Evolutionary conservation across 2,329 filamentous ascomycete genomes (phyloP).

Genomic region (Lasiodiplodia citricola): DNA sequence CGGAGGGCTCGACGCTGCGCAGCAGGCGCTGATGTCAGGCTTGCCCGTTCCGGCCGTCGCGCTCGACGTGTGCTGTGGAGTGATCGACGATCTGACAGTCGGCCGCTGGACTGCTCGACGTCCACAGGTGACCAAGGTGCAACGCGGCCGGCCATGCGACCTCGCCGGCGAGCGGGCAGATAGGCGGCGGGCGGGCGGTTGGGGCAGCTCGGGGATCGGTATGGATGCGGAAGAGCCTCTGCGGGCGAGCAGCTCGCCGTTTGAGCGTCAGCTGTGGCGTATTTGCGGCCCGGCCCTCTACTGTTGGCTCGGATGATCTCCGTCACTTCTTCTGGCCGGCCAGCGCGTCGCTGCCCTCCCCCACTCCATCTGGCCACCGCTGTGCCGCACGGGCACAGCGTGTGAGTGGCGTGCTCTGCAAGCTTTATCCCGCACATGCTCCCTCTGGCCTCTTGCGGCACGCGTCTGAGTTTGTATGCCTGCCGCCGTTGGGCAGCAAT

Average conservation of each 20-base stretch:
- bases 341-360: background rate
- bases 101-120: background rate
- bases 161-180: background rate
- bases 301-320: conserved; percentile 19
- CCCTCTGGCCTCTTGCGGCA: conserved; percentile 24
- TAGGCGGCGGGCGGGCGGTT: background rate
- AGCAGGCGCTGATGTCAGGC: conserved; percentile 13
- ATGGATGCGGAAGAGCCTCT: conserved; percentile 21
- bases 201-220: conserved; percentile 19
- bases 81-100: conserved; percentile 19
- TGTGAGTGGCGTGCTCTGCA: conserved; percentile 23
- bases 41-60: background rate
- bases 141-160: conserved; percentile 17
- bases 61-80: background rate
- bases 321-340: conserved; percentile 8
- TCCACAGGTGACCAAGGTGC: conserved; percentile 17
- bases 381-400: conserved; percentile 21
- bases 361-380: background rate
- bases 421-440: conserved; percentile 23
- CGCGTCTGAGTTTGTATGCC: conserved; percentile 25
- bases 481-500: conserved; percentile 23
- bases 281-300: conserved; percentile 22
- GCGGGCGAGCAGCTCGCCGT: conserved; percentile 14
- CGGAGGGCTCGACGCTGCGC: background rate
- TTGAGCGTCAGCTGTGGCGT: conserved; percentile 15